phyloP scores from a whole-genome alignment of 78 protist species.

The Monosiga brevicollis region DNA sequence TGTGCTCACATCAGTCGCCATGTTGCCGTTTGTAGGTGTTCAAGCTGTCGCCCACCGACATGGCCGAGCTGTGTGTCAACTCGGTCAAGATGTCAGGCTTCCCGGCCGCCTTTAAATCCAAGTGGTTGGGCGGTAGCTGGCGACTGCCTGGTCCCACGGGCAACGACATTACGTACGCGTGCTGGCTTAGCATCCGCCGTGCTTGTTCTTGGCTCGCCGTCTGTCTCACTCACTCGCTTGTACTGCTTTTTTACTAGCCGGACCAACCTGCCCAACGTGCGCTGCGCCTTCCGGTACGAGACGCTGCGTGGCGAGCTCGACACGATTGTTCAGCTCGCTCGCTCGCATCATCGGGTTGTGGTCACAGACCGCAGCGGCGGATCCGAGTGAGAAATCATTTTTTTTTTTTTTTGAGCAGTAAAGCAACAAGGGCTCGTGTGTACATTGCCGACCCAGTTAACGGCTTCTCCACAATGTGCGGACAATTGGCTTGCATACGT shows the following conservation, averaged over 20 bases:
- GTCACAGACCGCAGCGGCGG: no score
- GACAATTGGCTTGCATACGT: no score
- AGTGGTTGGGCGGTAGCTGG: constrained; percentile 68
- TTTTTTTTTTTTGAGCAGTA: no score
- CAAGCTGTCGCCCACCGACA: constrained; percentile 75
- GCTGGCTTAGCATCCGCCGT: background rate
- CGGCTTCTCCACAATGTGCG: no score
- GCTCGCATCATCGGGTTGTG: no score
- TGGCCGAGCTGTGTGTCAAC: constrained; percentile 92
- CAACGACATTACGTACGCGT: constrained; percentile 26
- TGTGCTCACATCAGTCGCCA: no score
- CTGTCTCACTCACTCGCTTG: background rate
- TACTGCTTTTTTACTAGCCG: constrained; percentile 19
- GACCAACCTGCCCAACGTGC: constrained; percentile 73
- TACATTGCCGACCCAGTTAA: no score
- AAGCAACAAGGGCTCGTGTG: no score
- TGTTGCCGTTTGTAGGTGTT: constrained; percentile 32
- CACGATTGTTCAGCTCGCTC: background rate
- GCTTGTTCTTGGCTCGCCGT: background rate
- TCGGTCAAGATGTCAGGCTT: constrained; percentile 77
- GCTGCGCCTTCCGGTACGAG: constrained; percentile 71
- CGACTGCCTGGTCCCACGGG: constrained; percentile 19
- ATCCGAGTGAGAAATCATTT: no score
- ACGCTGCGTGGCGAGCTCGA: constrained; percentile 49
- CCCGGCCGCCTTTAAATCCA: constrained; percentile 25